Conservation (phyloP, 2,329 filamentous ascomycete genomes). For the Stemphylium beticola region DNA sequence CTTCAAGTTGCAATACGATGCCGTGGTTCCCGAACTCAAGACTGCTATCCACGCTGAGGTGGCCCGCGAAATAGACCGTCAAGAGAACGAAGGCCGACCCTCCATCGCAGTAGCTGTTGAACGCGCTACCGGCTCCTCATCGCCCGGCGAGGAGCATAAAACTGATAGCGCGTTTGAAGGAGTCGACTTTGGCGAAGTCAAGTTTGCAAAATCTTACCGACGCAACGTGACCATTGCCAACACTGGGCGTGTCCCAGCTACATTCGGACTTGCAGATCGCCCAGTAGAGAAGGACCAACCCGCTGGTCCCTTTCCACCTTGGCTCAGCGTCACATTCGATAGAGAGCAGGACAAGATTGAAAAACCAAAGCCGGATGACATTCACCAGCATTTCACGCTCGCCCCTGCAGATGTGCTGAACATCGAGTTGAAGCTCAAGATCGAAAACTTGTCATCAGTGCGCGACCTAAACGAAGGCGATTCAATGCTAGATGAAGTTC, state of each 20-base stretch:
- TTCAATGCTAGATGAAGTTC: constrained; percentile 76
- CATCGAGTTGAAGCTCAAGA: constrained; percentile 70
- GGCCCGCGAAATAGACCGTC: constrained; percentile 83
- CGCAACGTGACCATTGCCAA: constrained; percentile 86
- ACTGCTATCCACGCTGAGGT: constrained; percentile 85
- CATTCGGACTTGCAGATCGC: constrained; percentile 78
- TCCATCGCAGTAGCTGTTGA: constrained; percentile 84
- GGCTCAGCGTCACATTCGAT: constrained; percentile 74
- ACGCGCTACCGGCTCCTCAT: constrained; percentile 39
- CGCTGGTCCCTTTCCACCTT: constrained; percentile 60
- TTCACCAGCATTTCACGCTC: constrained; percentile 65
- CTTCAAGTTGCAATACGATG: constrained; percentile 85
- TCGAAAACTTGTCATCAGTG: constrained; percentile 69
- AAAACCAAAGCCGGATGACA: constrained; percentile 34
- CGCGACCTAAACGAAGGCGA: constrained; percentile 73
- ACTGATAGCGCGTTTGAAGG: constrained; percentile 57
- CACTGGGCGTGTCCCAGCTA: constrained; percentile 81
- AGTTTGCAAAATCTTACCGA: constrained; percentile 69
- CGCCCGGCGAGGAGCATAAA: constrained; percentile 28
- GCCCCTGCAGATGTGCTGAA: constrained; percentile 84
- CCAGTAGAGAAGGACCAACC: constrained; percentile 58
- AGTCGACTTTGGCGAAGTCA: constrained; percentile 79
- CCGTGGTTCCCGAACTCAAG: constrained; percentile 84
- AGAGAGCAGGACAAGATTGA: constrained; percentile 53
- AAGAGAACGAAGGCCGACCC: constrained; percentile 88